Evolutionary conservation across 768 basidiomycete genomes (phyloP), one percentile per base, ranked within the genome.

Genomic region (Lactifluus piperatus): DNA sequence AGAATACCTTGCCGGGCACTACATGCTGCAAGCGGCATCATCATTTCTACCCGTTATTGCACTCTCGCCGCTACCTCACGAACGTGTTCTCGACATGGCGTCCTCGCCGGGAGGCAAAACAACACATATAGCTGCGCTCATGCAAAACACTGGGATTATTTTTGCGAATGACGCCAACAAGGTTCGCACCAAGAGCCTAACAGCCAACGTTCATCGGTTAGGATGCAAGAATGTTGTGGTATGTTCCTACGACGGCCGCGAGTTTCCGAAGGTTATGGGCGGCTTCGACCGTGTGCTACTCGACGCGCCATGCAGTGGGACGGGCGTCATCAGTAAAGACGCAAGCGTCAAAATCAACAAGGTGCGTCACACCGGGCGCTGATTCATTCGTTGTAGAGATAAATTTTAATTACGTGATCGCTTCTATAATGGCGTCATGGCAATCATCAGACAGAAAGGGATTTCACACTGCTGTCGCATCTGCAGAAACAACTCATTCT

Each of bases 41-140:
- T 98, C 97, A 0, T 97, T 99, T 80, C 81, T 99, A n/a, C 97
- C 97, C 54, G 97, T 98, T 68, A 94, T 98, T 63, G 92, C 97
- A 4, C 86, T 99, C 39, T 78, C 83, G 26, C 97, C 97, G 5
- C 88, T 94, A 68, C 92, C 93, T 2, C 82, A 90, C 60, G 97
- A 98, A 69, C 88, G 94, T 11, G 83, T 97, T 11, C 80, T 99
- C 58, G 97, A 99, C 71, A 98, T 99, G 95, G 94, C 95, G 2
- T 95, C 94, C 48, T 94, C 97, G 0, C 97, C 97, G 0, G 97
- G 97, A 27, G 97, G 97, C 6, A 99, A 99, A 75, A 91, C 97
- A 44, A 97, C 97, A 10, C 94, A 99, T 71, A 94, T 99, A 66
- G 88, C 95, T 11, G 97, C 97, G 18, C 81, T 99, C 34, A 80